Evolutionary conservation across 352 stramenopile genomes (phyloP).

Genomic region (Globisporangium megalacanthum): DNA sequence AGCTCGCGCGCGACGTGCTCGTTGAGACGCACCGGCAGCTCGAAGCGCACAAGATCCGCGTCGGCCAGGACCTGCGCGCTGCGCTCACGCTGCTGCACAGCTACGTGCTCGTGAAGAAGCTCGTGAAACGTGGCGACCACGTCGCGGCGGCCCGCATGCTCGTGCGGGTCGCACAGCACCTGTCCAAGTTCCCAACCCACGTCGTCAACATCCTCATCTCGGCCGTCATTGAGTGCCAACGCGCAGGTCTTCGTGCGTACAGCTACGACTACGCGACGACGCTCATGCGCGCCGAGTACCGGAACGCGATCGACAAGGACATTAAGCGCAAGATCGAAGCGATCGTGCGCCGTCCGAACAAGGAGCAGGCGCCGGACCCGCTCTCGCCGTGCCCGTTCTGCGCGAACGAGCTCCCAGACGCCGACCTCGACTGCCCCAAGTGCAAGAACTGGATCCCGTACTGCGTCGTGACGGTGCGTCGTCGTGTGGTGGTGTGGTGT

Average conservation of each 20-base stretch:
- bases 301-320: slow-evolving; percentile 83
- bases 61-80: slow-evolving; percentile 83
- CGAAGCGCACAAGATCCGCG: slow-evolving; percentile 78
- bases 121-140: slow-evolving; percentile 87
- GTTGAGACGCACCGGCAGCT: slow-evolving; percentile 89
- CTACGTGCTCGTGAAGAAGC: slow-evolving; percentile 92
- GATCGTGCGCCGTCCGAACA: slow-evolving; percentile 90
- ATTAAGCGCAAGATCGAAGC: slow-evolving; percentile 93
- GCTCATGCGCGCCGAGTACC: slow-evolving; percentile 89
- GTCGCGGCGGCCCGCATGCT: slow-evolving; percentile 84
- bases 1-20: slow-evolving; percentile 87
- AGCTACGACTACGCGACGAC: slow-evolving; percentile 91
- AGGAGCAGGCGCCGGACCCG: slow-evolving; percentile 71
- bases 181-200: slow-evolving; percentile 92
- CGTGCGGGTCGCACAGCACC: slow-evolving; percentile 84
- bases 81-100: slow-evolving; percentile 90
- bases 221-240: slow-evolving; percentile 92
- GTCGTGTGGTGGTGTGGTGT: slow-evolving; percentile 5
- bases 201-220: slow-evolving; percentile 90
- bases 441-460: slow-evolving; percentile 93
- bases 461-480: slow-evolving; percentile 85
- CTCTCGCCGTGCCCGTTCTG: slow-evolving; percentile 85
- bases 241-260: slow-evolving; percentile 82
- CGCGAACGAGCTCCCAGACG: slow-evolving; percentile 64
- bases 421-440: slow-evolving; percentile 86